A percentile compares a stretch with the other conserved stretches of the same genome.
Conservation (phyloP, 768 basidiomycete species). For the Mycena belliarum region DNA sequence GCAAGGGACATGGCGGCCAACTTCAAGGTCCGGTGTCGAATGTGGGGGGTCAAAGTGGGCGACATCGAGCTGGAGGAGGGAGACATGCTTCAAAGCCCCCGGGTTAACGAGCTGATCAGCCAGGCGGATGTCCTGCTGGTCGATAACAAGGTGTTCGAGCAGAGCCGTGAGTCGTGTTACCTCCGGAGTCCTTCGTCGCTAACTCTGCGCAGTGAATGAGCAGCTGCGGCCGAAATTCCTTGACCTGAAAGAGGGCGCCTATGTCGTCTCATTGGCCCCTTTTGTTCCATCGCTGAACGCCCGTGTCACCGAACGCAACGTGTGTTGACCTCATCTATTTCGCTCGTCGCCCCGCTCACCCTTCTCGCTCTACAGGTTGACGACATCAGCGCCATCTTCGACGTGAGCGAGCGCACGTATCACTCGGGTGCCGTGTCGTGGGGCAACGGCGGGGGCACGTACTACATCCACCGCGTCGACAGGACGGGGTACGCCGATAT, state of each 20-base stretch:
- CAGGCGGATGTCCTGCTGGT: conserved; percentile 91
- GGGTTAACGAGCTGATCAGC: conserved; percentile 68
- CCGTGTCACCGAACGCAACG: conserved; percentile 83
- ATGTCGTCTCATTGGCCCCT: conserved; percentile 85
- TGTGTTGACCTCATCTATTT: conserved; percentile 35
- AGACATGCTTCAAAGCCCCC: conserved; percentile 73
- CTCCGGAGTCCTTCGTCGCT: conserved; percentile 4
- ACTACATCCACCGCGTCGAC: conserved; percentile 79
- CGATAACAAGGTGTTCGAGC: conserved; percentile 84
- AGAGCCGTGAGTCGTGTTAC: conserved; percentile 56
- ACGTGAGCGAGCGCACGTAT: conserved; percentile 68
- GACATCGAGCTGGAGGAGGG: conserved; percentile 81
- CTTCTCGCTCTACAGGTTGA: conserved; percentile 48
- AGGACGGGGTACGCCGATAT: conserved; percentile 67
- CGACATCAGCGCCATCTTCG: conserved; percentile 82
- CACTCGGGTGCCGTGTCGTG: conserved; percentile 79
- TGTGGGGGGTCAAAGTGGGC: conserved; percentile 88
- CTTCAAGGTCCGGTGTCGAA: conserved; percentile 72
- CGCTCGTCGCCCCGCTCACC: neutral
- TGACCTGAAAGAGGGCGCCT: conserved; percentile 91
- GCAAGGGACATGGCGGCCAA: conserved; percentile 76
- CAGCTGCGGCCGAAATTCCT: conserved; percentile 86
- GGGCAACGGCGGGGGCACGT: conserved; percentile 69
- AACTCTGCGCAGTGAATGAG: conserved; percentile 68
- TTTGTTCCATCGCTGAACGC: conserved; percentile 75